phyloP scores from a whole-genome alignment of 768 basidiomycete genomes.

The Asterophora lycoperdoides region DNA sequence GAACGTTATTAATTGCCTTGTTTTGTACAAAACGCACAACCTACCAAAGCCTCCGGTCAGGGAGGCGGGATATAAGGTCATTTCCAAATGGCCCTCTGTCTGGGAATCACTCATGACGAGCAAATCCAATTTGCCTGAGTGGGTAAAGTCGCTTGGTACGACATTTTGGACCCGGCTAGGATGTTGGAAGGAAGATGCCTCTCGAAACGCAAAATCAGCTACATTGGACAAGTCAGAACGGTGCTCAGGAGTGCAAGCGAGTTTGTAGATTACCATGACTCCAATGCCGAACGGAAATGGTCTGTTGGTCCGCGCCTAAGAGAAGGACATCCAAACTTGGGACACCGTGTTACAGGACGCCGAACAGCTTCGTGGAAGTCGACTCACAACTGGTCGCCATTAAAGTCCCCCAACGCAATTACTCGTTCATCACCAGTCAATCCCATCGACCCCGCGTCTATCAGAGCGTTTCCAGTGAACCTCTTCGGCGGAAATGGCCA shows the following conservation, averaged over 20 bases:
- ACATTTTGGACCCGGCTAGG: conserved; percentile 65
- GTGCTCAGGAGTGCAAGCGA: too few relatives aligned
- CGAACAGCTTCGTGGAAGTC: neutral
- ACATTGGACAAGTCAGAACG: conserved; percentile 4
- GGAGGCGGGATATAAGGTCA: conserved; percentile 68
- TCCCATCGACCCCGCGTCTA: conserved; percentile 78
- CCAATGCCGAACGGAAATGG: conserved; percentile 78
- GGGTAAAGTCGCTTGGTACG: conserved; percentile 90
- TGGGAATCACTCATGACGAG: conserved; percentile 76
- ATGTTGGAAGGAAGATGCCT: conserved; percentile 51
- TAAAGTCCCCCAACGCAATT: conserved; percentile 91
- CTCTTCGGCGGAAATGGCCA: conserved; percentile 92
- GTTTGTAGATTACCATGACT: conserved; percentile 53
- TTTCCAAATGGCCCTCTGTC: conserved; percentile 48
- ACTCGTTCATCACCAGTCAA: conserved; percentile 68
- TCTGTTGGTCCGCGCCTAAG: conserved; percentile 72
- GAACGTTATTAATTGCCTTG: neutral
- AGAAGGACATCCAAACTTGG: conserved; percentile 75
- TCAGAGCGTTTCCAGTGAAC: conserved; percentile 75
- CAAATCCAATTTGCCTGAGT: conserved; percentile 86
- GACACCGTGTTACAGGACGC: neutral
- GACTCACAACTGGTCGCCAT: conserved; percentile 91
- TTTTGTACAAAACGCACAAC: conserved; percentile 14
- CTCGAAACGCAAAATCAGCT: conserved; percentile 59
- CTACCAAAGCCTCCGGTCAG: conserved; percentile 63